Base-by-base conservation (phyloP, 179 eudicot genomes). In the Spergularia azorica region DNA sequence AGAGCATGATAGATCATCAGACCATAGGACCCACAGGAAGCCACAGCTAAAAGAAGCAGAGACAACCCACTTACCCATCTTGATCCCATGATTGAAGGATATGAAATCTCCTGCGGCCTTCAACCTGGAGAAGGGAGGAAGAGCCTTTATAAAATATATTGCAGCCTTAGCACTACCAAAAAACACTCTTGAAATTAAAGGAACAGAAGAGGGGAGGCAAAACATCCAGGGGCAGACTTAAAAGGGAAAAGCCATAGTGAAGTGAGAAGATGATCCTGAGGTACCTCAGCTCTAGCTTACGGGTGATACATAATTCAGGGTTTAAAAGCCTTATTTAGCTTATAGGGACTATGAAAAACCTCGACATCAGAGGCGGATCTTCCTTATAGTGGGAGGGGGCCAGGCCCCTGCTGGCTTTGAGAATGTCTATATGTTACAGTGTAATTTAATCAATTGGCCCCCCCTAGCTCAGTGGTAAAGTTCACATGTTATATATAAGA, bases 41-140 rank as follows among this genome's bases (percentile, higher is more conserved):
- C 32, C 46, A 71, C 38, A 71, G 58, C 61, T 67, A 69, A 18
- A 55, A 50, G 12, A 3, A 73, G 21, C 50, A 43, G 71, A 51
- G 71, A 72, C 20, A 67, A 78, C 67, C 80, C 70, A 83, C 91
- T 86, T 64, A 96, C 99, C 99, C 99, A 83, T 96, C 99, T 90
- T 96, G 99, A 87, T 89, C 97, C 99, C 98, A 90, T 63, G 86
- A 86, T 56, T 84, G 90, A 67, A 92, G 78, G 58, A 96, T 96
- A 75, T 88, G 94, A 77, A 90, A 96, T 86, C 99, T 88, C 79
- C 97, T 79, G 32, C 97, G 97, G 74, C 99, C 88, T 89, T 96
- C 98, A 80, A 96, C 92, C 99, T 96, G 86, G 84, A 82, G 21
- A 63, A 51, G 10, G 39, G 3, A 32, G 66, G 26, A 12, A 26